Conservation (phyloP, 179 eudicot genomes). For the Beta macrorhiza region DNA sequence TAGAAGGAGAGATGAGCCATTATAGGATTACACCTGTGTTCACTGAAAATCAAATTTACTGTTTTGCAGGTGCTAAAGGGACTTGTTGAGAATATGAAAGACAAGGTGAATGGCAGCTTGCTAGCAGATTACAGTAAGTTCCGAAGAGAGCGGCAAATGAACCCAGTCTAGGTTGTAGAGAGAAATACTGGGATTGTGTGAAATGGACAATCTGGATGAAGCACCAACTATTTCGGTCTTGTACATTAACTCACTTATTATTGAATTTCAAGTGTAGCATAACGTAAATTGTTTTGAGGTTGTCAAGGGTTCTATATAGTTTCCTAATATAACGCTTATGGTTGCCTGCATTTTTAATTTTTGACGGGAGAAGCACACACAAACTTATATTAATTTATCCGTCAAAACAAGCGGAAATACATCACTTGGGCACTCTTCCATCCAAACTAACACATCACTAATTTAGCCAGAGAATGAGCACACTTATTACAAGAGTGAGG, state of each 20-base stretch:
- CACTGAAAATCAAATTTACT: neutral
- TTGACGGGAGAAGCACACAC: no score
- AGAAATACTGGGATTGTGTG: neutral
- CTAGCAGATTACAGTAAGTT: constrained; percentile 65
- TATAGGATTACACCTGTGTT: neutral
- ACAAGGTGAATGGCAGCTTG: constrained; percentile 69
- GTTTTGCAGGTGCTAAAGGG: constrained; percentile 50
- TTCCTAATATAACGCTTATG: no score
- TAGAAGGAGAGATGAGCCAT: neutral
- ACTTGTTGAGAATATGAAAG: constrained; percentile 80
- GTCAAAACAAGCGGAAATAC: no score
- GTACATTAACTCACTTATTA: neutral
- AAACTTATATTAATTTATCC: no score
- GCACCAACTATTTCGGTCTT: neutral
- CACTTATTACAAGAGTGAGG: no score
- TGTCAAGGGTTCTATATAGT: neutral
- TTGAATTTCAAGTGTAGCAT: neutral
- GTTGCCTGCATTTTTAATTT: neutral
- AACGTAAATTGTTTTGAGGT: neutral
- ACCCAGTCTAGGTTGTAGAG: constrained; percentile 22
- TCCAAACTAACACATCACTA: no score
- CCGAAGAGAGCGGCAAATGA: constrained; percentile 51
- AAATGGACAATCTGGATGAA: neutral
- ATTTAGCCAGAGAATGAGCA: no score
- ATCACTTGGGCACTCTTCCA: no score